Conservation (phyloP, 148 eudicot species). For the Rhododendron vialii region DNA sequence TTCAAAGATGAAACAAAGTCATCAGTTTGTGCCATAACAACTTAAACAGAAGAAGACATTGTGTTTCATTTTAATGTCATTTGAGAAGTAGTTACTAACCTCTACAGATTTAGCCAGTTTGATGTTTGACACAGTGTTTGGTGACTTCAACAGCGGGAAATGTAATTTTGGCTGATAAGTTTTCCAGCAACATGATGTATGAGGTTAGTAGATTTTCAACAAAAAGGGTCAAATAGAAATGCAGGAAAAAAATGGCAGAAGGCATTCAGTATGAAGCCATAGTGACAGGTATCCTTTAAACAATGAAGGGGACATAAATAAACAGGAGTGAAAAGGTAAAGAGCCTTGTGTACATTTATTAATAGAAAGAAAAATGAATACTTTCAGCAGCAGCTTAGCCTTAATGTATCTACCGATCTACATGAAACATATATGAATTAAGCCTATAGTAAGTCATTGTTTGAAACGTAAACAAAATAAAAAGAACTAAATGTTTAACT, state of each 20-base stretch:
- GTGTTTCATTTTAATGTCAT: neutral
- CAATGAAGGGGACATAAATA: neutral
- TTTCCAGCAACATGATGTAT: conserved; percentile 8
- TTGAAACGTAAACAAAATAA: neutral
- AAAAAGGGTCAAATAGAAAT: neutral
- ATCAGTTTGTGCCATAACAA: neutral
- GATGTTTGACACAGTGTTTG: conserved; percentile 35
- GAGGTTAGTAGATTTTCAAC: conserved; percentile 9
- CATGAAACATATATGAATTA: neutral
- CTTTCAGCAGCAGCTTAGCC: neutral
- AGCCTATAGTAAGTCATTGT: neutral
- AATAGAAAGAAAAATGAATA: too few species aligned
- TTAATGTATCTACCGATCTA: neutral
- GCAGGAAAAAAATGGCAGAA: neutral
- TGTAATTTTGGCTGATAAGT: conserved; percentile 45
- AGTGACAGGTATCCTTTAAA: neutral
- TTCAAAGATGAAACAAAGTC: neutral
- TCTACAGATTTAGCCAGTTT: conserved; percentile 71
- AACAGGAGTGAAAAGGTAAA: neutral
- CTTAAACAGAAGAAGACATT: neutral
- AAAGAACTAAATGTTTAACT: neutral
- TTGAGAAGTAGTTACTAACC: conserved; percentile 35
- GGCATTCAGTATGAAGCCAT: neutral
- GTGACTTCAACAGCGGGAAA: conserved; percentile 59
- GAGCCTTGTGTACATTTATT: neutral